Base-by-base conservation (phyloP, 129 eudicot species). In the Cynara cardunculus region DNA sequence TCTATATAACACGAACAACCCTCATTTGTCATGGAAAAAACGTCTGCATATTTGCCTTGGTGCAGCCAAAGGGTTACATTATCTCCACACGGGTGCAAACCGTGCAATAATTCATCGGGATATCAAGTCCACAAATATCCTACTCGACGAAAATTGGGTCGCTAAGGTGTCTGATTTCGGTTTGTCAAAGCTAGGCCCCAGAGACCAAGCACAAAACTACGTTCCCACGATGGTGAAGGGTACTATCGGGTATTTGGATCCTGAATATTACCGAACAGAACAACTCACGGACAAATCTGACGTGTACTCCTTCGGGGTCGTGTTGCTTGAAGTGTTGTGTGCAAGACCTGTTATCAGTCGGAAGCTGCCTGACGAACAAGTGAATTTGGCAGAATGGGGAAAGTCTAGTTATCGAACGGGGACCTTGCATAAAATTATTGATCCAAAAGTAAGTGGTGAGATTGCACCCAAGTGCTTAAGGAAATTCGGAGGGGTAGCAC, bases 301-400 rank as follows among this genome's bases (percentile, higher is more conserved):
- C 21, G 93, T 89, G 9, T 89, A 89, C 75, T 87, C 93, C 0
- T 89, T 89, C 39, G 93, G 93, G 1, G 89, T 89, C 25, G 93
- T 89, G 11, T 69, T 89, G 64, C 59, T 87, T 5, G 91, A 89
- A 62, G 89, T 85, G 21, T 53, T 89, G 62, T 89, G 93, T 41
- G 87, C 80, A 49, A 78, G 91, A 25, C 75, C 86, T 0, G 78
- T 81, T 21, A 35, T 83, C 31, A 19, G 32, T 35, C 77, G 35
- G 9, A 31, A 6, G 18, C 21, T 82, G 18, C 81, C 87, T 3
- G 70, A 83, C 2, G 84, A 80, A 74, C 79, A 85, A 59, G 88
- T 80, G 68, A 89, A 41, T 61, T 67, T 89, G 83, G 91, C 86
- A 3, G 83, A 59, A 66, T 87, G 89, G 89, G 91, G 76, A 1